Percentiles rank a stretch among this genome's conserved stretches.
Evolutionary conservation across 2,329 filamentous ascomycete species (phyloP).

Genomic region (Leptographium lundbergii): DNA sequence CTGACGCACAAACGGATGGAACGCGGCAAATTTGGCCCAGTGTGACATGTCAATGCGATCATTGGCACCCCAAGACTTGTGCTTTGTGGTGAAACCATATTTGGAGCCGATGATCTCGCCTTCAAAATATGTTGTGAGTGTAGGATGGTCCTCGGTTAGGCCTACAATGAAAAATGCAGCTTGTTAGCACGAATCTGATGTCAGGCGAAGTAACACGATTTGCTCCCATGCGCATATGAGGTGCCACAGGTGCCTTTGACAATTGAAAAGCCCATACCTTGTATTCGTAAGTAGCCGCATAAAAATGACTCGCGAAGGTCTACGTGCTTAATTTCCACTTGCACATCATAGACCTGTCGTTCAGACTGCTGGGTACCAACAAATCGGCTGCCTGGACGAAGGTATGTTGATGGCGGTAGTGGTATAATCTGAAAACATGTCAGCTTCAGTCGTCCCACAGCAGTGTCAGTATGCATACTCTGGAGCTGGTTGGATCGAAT

Average conservation of each 20-base stretch:
- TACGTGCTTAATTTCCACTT: conserved; percentile 94
- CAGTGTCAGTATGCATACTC: conserved; percentile 25
- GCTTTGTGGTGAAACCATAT: conserved; percentile 84
- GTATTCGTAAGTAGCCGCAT: conserved; percentile 88
- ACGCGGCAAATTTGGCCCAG: conserved; percentile 83
- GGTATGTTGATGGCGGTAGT: conserved; percentile 70
- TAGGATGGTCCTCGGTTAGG: conserved; percentile 88
- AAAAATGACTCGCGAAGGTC: conserved; percentile 89
- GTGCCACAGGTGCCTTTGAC: not conserved
- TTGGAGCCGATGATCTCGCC: conserved; percentile 94
- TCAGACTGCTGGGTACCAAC: conserved; percentile 87
- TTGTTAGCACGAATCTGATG: not conserved
- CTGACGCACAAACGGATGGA: conserved; percentile 57
- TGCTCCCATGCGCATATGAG: not conserved
- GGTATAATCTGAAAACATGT: conserved; percentile 47
- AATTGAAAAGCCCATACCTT: conserved; percentile 45
- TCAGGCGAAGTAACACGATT: not conserved
- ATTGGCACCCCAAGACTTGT: conserved; percentile 81
- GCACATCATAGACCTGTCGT: conserved; percentile 83
- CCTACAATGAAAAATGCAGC: conserved; percentile 36
- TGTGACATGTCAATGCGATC: conserved; percentile 87
- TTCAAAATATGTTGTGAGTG: conserved; percentile 96
- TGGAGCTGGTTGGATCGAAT: conserved; percentile 40
- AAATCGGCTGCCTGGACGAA: conserved; percentile 81
- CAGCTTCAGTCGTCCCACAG: not conserved